These are phyloP conservation scores for Lecanicillium sp. DNA, from an alignment of 2,329 filamentous ascomycete genomes.

Conservation along the genomic window DNA sequence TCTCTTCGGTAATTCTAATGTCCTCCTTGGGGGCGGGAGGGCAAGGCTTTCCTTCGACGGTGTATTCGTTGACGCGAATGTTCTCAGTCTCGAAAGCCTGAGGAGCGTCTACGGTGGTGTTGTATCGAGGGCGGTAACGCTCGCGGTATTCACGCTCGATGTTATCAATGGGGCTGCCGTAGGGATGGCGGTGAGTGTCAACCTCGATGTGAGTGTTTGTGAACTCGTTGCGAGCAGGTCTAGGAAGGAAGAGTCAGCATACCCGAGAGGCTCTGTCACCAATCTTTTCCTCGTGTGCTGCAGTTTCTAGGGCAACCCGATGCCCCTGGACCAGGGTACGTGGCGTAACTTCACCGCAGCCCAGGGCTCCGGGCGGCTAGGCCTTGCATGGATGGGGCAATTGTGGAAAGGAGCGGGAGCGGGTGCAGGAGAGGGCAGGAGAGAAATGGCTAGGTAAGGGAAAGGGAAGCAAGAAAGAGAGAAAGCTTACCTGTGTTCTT, in stretches of 20 bases:
- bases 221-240: slow-evolving; percentile 40
- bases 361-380: slow-evolving; percentile 10
- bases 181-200: slow-evolving; percentile 45
- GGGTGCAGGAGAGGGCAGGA: slow-evolving; percentile 7
- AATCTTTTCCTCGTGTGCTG: not conserved
- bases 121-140: slow-evolving; percentile 48
- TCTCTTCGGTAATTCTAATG: slow-evolving; percentile 59
- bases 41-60: slow-evolving; percentile 31
- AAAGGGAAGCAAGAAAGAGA: slow-evolving; percentile 12
- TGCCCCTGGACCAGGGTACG: slow-evolving; percentile 8
- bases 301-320: slow-evolving; percentile 5
- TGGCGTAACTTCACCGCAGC: slow-evolving; percentile 9
- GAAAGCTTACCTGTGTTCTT: slow-evolving; percentile 49
- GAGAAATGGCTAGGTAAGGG: slow-evolving; percentile 15
- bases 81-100: slow-evolving; percentile 23
- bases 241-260: slow-evolving; percentile 16
- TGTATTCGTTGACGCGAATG: slow-evolving; percentile 29
- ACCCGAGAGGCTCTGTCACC: no score
- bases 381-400: slow-evolving; percentile 6
- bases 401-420: slow-evolving; percentile 13
- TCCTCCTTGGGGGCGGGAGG: slow-evolving; percentile 47
- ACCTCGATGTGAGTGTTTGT: slow-evolving; percentile 62
- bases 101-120: slow-evolving; percentile 28
- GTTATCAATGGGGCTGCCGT: slow-evolving; percentile 52
- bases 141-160: slow-evolving; percentile 62